Evolutionary conservation across 345 rosid species (phyloP).

Genomic region (Cardamine resedifolia): DNA sequence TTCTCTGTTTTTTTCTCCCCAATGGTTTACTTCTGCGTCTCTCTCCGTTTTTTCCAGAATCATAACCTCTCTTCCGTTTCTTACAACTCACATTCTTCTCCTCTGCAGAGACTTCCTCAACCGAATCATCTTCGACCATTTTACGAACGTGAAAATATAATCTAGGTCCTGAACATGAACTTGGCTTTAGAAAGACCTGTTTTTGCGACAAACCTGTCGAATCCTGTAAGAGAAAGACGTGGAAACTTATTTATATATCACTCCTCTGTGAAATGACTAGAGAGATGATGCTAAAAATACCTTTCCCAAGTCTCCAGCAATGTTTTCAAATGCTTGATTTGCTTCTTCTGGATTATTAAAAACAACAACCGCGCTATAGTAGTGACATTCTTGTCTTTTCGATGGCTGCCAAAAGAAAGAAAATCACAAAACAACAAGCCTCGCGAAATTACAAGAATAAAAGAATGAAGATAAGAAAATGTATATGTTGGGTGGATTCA

Average conservation of each 20-base stretch:
- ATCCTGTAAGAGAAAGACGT: not conserved
- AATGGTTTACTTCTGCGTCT: not conserved
- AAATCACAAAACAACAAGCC: not conserved
- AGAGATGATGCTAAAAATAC: constrained; percentile 30
- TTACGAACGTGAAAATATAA: constrained; percentile 2
- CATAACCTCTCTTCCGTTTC: constrained; percentile 11
- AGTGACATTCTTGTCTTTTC: constrained; percentile 43
- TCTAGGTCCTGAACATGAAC: not conserved
- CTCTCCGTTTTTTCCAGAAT: not conserved
- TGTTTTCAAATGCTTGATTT: constrained; percentile 32
- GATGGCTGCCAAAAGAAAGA: constrained; percentile 38
- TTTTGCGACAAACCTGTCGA: not conserved
- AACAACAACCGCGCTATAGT: constrained; percentile 45
- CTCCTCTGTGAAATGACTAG: not conserved
- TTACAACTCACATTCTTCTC: not conserved
- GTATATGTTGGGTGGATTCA: not conserved
- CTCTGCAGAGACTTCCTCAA: not conserved
- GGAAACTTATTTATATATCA: not conserved
- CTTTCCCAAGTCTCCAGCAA: constrained; percentile 48
- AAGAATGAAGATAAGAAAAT: not conserved
- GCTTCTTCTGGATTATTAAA: constrained; percentile 43
- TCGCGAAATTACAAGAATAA: not conserved
- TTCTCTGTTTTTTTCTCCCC: not conserved
- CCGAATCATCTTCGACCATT: not conserved
- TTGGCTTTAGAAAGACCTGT: constrained; percentile 5